Base-by-base conservation (phyloP, 2,329 filamentous ascomycete genomes). In the Coniella vitis region DNA sequence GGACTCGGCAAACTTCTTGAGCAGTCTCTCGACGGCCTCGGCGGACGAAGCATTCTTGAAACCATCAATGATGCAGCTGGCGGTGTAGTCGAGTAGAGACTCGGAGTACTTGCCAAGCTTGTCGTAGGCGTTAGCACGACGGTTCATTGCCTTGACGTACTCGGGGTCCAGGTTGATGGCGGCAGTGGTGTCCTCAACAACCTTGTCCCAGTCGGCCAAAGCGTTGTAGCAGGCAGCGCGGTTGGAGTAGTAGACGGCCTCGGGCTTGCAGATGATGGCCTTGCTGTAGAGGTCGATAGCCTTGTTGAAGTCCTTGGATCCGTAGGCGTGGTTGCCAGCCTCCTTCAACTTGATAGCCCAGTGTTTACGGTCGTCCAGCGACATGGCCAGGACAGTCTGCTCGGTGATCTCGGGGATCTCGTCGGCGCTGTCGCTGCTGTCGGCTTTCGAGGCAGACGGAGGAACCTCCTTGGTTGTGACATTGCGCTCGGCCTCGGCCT, bases 191-290 rank as follows among this genome's bases (percentile, higher is more conserved):
- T 98, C 93, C 62, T 95, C 91, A 55, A 98, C 86, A 50, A 97
- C 93, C 74, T 93, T 91, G 43, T 94, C 86, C 90, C 91, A 98
- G 61, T 95, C 79, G 56, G 82, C 83, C 64, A 93, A 82, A 57
- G 93, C 90, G 66, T 95, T 97, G 74, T 90, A 94, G 78, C 93
- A 98, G 47, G 93, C 93, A 50, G 93, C 93, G 60, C 93, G 86
- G 78, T 98, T 98, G 56, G 93, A 97, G 78, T 94, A 98, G 77
- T 93, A 98, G 66, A 98, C 90, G 29, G 93, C 90, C 63, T 98
- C 93, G 50, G 90, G 86, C 73, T 93, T 95, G 84, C 93, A 97
- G 45, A 97, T 74, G 60, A 98, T 95, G 44, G 93, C 93, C 72
- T 95, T 88, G 57, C 87, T 87, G 71, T 98, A 98, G 32, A 98